Conservation (phyloP, 148 eudicot species). For the Cornus kousa region DNA sequence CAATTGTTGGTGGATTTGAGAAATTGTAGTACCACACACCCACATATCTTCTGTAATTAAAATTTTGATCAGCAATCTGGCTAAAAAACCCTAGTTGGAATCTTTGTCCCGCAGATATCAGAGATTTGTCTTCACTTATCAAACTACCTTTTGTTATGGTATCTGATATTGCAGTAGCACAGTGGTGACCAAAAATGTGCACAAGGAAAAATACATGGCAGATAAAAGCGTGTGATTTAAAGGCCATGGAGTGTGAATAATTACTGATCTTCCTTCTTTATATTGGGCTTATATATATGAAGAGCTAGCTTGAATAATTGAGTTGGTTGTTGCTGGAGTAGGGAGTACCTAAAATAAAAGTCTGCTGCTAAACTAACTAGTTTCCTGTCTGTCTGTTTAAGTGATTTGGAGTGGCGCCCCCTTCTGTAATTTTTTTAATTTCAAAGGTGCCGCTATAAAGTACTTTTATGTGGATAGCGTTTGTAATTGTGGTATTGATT, state of each 20-base stretch:
- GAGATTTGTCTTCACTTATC: background rate
- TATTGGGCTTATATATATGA: no score
- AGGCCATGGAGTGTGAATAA: background rate
- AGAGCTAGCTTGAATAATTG: no score
- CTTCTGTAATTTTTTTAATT: no score
- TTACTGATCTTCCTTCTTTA: no score
- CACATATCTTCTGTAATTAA: constrained; percentile 20
- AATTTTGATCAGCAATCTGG: background rate
- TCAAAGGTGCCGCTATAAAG: no score
- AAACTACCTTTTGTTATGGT: background rate
- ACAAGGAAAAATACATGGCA: background rate
- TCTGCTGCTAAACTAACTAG: no score
- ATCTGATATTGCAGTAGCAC: constrained; percentile 1
- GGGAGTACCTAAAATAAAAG: no score
- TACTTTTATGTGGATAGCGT: no score
- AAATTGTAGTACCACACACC: constrained; percentile 39
- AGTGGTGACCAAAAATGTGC: background rate
- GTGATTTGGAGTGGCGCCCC: no score
- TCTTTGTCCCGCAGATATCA: constrained; percentile 23
- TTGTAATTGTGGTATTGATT: no score
- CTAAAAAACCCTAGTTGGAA: constrained; percentile 44
- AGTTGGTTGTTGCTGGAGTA: no score
- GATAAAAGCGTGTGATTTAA: background rate
- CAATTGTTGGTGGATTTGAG: constrained; percentile 13
- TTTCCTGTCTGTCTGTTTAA: no score